Conservation (phyloP, 306 rosid species). For the Sicyos edulis region DNA sequence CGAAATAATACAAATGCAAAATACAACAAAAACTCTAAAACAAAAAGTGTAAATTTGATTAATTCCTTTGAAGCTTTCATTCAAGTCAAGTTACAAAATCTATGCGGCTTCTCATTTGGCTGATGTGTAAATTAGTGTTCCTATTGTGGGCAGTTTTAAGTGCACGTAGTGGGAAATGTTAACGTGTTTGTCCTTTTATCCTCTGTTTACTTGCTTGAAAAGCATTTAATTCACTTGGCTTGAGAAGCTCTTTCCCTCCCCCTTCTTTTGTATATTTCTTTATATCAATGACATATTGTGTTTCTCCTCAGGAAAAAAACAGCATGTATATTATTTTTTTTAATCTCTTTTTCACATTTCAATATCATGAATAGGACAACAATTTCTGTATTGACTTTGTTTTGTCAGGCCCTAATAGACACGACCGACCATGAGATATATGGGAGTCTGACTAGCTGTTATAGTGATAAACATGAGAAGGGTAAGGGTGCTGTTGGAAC, state of each 20-base stretch:
- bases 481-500: slow-evolving; percentile 85
- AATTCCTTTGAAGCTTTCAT: background rate
- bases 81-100: background rate
- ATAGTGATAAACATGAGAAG: slow-evolving; percentile 46
- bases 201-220: background rate
- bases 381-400: background rate
- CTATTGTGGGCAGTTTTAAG: background rate
- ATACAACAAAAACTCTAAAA: background rate
- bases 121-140: background rate
- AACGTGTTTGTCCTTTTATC: background rate
- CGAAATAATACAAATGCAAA: background rate
- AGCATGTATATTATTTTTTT: background rate
- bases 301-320: background rate
- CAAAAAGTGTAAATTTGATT: background rate
- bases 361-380: background rate
- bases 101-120: background rate
- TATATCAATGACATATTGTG: background rate
- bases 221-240: background rate
- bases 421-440: slow-evolving; percentile 70
- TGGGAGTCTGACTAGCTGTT: slow-evolving; percentile 61
- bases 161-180: background rate
- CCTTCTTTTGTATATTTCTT: background rate
- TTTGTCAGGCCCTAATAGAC: slow-evolving; percentile 66
- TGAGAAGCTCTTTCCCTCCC: background rate
- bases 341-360: background rate